Evolutionary conservation across 2,329 filamentous ascomycete species (phyloP).

Genomic region (Diaporthe citrichinensis): DNA sequence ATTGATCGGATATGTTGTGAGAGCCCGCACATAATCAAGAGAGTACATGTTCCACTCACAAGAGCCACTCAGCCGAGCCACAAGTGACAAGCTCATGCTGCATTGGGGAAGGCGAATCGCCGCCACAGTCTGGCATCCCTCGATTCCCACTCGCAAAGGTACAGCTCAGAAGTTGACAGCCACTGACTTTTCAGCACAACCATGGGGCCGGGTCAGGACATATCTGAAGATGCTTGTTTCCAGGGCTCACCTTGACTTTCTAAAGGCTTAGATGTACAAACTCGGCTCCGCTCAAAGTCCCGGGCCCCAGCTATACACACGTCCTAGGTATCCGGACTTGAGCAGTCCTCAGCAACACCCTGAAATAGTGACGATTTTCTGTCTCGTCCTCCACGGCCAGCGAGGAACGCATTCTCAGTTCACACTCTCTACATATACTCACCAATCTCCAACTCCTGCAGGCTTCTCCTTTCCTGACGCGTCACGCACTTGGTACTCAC

Average conservation of each 20-base stretch:
- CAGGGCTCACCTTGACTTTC: neutral
- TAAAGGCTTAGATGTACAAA: neutral
- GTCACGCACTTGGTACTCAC: neutral
- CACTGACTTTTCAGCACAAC: neutral
- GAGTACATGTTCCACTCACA: neutral
- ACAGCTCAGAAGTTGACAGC: neutral
- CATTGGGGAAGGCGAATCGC: neutral
- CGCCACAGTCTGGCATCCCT: neutral
- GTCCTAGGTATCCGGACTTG: neutral
- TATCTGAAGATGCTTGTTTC: neutral
- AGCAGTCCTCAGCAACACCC: neutral
- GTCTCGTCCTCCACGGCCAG: neutral
- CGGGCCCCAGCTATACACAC: neutral
- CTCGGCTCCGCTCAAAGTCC: neutral
- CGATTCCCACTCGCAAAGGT: neutral
- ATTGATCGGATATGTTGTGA: neutral
- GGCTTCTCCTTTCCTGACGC: neutral
- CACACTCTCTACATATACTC: neutral
- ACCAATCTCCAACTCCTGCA: too few species aligned
- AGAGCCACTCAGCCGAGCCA: neutral
- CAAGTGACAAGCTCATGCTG: neutral
- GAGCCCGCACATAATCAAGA: constrained; percentile 5
- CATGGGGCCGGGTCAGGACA: neutral
- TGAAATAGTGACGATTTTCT: neutral
- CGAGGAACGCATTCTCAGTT: neutral